A percentile compares a stretch with the other conserved stretches of the same genome.
phyloP scores from a whole-genome alignment of 306 rosid genomes.

The Cucumis sativus region Cucumber_9930_V3 NC_026657.2:21708001-21708500 shows the following conservation, averaged over 20 bases:
- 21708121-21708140: slow-evolving; percentile 8
- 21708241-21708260: slow-evolving; percentile 29
- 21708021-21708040: not conserved
- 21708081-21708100: not conserved
- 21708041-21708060: not conserved
- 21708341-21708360: not conserved
- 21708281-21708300: not conserved
- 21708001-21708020: not conserved
- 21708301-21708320: not conserved
- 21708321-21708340: not conserved
- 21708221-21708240: slow-evolving; percentile 33
- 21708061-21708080: not conserved
- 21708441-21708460: not conserved
- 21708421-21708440: not conserved
- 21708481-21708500: not conserved
- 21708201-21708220: slow-evolving; percentile 25
- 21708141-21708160: slow-evolving; percentile 7
- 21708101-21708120: slow-evolving; percentile 7
- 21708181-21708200: slow-evolving; percentile 41
- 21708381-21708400: not conserved
- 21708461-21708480: not conserved
- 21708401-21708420: not conserved
- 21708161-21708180: slow-evolving; percentile 18
- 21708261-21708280: not conserved
- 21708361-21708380: not conserved